A percentile compares a stretch with the other conserved stretches of the same genome.
Conservation (phyloP, 257 asterid genomes). For the Thymus quinquecostatus region DNA sequence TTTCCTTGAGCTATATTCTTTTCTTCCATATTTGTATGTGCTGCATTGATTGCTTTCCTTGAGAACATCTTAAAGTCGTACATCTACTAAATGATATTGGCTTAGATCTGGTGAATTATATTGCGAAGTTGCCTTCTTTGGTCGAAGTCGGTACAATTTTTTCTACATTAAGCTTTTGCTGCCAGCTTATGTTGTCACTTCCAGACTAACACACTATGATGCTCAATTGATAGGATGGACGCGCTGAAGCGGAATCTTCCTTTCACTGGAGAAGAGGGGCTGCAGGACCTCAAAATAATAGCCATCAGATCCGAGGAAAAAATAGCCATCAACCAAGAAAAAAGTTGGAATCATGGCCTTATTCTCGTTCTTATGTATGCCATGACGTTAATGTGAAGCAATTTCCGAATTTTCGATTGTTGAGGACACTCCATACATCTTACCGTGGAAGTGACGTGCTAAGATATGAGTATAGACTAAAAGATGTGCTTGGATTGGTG, state of each 20-base stretch:
- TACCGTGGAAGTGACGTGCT: not conserved
- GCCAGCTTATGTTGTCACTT: slow-evolving; percentile 7
- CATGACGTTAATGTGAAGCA: too few species aligned
- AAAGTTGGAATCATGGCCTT: too few species aligned
- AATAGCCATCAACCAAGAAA: slow-evolving; percentile 25
- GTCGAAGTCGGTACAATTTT: not conserved
- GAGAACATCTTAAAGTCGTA: not conserved
- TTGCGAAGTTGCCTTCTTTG: not conserved
- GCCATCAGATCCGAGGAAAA: slow-evolving; percentile 84
- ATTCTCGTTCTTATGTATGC: too few species aligned
- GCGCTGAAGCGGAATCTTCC: slow-evolving; percentile 82
- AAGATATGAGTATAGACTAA: too few species aligned
- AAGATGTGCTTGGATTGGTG: not conserved
- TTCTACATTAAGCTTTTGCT: not conserved
- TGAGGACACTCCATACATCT: not conserved
- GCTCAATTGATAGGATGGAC: slow-evolving; percentile 61
- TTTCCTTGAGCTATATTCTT: too few species aligned
- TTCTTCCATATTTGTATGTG: too few species aligned
- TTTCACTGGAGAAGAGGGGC: slow-evolving; percentile 75
- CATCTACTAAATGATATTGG: not conserved
- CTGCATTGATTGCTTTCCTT: slow-evolving; percentile 2
- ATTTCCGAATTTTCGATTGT: too few species aligned
- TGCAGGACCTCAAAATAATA: slow-evolving; percentile 73
- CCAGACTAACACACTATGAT: slow-evolving; percentile 21
- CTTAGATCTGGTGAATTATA: not conserved